Base-by-base conservation (phyloP, 805 yeast genomes). In the Ogataea methanolica region DNA sequence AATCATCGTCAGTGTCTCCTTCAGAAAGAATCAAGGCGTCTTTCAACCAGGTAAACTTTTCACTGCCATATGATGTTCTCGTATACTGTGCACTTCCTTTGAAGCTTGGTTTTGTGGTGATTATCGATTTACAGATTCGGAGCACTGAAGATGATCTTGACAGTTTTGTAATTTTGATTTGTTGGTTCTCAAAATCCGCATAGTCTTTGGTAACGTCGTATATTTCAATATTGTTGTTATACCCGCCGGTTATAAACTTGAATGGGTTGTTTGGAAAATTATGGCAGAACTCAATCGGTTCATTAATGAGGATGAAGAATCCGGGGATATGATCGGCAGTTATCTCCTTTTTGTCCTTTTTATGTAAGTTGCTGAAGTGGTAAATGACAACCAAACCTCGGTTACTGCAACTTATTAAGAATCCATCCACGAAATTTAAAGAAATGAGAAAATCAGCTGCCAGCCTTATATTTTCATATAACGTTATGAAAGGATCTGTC, bases 21-120 rank as follows among this genome's bases (percentile, higher is more conserved):
- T 52, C 36, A 23, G 48, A 49, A 4, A 59, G 14, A 17, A 56
- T 48, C 2, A 50, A 46, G 5, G 59, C 63, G 21, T 57, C 62
- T 29, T 60, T 58, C 33, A 60, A 48, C 66, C 66, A 62, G 3
- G 57, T 49, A 44, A 62, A 61, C 5, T 60, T 62, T 5, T 56
- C 59, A 19, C 39, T 48, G 16, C 36, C n/a, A 6, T n/a, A 15
- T 23, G 9, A 6, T n/a, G 41, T 23, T 12, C 23, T 31, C 6
- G 41, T 23, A 26, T 23, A 12, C 6, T 36, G 35, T 6, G 44
- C 40, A 15, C 52, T 46, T 5, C 59, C 61, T 41, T 53, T 58
- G 54, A 56, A 60, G 16, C 47, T 41, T 5, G 64, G 65, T 36
- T 47, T 48, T 1, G 52, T 48, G 3, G 55, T 52, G 12, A 53